Base-by-base conservation (phyloP, 768 basidiomycete genomes). In the Leccinum obscurum region DNA sequence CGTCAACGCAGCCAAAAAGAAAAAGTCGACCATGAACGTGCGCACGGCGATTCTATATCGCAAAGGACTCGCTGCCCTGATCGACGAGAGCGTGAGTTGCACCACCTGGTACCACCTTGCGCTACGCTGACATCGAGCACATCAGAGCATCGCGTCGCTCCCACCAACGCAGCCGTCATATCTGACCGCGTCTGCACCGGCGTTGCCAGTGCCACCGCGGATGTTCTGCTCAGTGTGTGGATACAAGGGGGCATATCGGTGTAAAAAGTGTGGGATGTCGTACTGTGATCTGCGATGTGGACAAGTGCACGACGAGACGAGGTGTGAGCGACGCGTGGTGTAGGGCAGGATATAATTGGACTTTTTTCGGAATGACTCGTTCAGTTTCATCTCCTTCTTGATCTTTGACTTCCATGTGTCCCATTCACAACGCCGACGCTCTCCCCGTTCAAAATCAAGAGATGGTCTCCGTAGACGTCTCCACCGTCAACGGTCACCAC, bases 161-260 rank as follows among this genome's bases (percentile, higher is more conserved):
- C 82, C 85, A 3, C 58, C 83, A 4, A 73, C 76, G 41, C 76
- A 81, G 14, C 84, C 90, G 6, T 86, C 84, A 17, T 94, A 95
- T 77, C 71, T 93, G 60, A 90, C 86, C 20, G 89, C 88, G 14
- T 77, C 74, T 32, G 81, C 86, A 1, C 83, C 86, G 2, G 79
- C 85, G 1, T 76, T 90, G 0, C 72, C 71, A 1, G 83, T 87
- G 59, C 90, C 92, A 6, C 82, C 87, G 8, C 85, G 90, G 46
- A 75, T 85, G 64, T 68, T 94, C 14, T 95, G 93, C 69, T 85
- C 90, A n/a, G 89, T 93, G 26, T 94, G 93, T 65, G 91, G 93
- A 3, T 93, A 90, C 72, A 89, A 84, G 83, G 92, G 90, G 6
- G 78, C 78, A 4, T 94, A 95, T 70, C 87, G 83, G 57, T 95